Evolutionary conservation across 768 basidiomycete species (phyloP).

Genomic region (Auriculariales sp.): DNA sequence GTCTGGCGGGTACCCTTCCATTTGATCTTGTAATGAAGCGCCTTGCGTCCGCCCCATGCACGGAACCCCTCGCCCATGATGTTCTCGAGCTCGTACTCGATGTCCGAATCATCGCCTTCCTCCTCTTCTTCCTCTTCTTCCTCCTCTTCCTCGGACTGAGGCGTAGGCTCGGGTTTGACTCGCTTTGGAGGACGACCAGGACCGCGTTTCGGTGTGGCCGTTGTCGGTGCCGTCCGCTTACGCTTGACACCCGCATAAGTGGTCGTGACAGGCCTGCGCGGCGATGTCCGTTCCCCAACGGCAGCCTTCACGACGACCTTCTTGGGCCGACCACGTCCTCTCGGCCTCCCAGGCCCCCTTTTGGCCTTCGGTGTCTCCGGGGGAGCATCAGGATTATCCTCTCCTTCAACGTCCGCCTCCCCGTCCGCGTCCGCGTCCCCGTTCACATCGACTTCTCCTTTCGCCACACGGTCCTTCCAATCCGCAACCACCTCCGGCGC

Average conservation of each 20-base stretch:
- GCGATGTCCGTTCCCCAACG: not conserved
- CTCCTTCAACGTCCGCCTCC: not conserved
- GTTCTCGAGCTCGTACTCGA: slow-evolving; percentile 21
- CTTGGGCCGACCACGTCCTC: not conserved
- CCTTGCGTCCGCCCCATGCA: slow-evolving; percentile 17
- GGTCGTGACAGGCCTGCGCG: not conserved
- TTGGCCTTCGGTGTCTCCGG: not conserved
- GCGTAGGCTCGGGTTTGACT: too few relatives aligned
- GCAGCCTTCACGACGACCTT: not conserved
- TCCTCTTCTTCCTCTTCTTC: not conserved
- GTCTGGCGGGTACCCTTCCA: slow-evolving; percentile 39
- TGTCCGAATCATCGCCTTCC: not conserved
- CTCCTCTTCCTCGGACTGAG: too few relatives aligned
- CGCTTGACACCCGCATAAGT: not conserved
- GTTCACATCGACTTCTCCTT: not conserved
- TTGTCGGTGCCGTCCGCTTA: not conserved
- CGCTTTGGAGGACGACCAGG: not conserved
- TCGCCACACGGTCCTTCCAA: slow-evolving; percentile 10
- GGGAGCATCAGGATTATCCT: not conserved
- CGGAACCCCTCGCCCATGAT: slow-evolving; percentile 18
- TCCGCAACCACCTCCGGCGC: slow-evolving; percentile 29
- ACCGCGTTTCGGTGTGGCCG: not conserved
- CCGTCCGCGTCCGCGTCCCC: not conserved
- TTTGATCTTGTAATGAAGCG: slow-evolving; percentile 30
- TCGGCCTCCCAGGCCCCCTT: not conserved